A percentile compares a stretch with the other conserved stretches of the same genome.
Conservation (phyloP, 2,329 filamentous ascomycete species). For the Fusarium sp. region DNA sequence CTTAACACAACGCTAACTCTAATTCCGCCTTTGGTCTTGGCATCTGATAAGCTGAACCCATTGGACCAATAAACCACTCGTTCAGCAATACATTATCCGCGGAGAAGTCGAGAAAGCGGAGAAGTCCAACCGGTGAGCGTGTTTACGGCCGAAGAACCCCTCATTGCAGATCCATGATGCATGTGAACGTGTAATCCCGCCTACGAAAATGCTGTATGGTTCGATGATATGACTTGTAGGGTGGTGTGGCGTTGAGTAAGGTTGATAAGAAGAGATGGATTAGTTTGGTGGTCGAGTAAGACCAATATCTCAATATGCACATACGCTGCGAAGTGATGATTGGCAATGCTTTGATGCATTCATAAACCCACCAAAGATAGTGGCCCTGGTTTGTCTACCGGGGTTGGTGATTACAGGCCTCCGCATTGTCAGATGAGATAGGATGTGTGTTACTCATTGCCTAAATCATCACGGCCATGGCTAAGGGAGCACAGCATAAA, state of each 20-base stretch:
- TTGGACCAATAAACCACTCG: neutral
- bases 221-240: neutral
- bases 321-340: conserved; percentile 4
- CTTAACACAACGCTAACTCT: conserved; percentile 12
- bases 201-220: neutral
- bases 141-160: neutral
- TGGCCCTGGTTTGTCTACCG: no score
- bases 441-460: no score
- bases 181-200: no score
- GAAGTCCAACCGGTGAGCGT: conserved; percentile 1
- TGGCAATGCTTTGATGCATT: conserved; percentile 1
- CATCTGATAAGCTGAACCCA: conserved; percentile 1
- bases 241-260: no score
- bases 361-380: no score
- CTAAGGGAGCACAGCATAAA: no score
- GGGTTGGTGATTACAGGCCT: no score
- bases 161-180: no score
- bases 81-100: neutral
- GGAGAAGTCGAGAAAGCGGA: neutral
- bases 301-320: no score
- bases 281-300: neutral
- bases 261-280: neutral
- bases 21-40: conserved; percentile 6
- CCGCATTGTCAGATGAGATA: no score
- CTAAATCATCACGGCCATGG: no score